phyloP scores from a whole-genome alignment of 2,329 filamentous ascomycete genomes.

The Corinectria fuckeliana region DNA sequence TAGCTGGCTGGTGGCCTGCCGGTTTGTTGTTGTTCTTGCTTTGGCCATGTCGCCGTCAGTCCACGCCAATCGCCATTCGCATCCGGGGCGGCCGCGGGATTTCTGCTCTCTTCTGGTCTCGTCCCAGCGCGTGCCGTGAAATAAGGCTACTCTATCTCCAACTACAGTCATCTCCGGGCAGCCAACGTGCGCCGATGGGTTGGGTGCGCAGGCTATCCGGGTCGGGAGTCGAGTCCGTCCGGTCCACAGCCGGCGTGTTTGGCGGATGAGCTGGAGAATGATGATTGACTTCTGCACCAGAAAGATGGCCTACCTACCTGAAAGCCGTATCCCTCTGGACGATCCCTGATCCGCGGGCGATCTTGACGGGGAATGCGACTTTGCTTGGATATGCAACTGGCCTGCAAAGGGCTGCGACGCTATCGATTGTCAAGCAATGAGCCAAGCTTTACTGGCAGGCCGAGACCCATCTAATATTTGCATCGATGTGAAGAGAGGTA shows the following conservation, averaged over 20 bases:
- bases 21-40: not conserved
- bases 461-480: not conserved
- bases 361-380: not conserved
- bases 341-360: not conserved
- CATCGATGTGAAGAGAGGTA: not conserved
- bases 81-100: constrained; percentile 13
- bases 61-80: constrained; percentile 9
- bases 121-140: constrained; percentile 2
- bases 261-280: not conserved
- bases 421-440: not conserved
- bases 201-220: not conserved
- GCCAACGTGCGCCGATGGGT: constrained; percentile 2
- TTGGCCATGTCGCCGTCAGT: not conserved
- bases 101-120: not conserved
- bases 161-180: constrained; percentile 14
- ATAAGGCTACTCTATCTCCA: constrained; percentile 14
- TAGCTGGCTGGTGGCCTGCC: not conserved
- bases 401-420: not conserved
- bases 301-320: not conserved
- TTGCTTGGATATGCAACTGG: not conserved
- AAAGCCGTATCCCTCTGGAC: not conserved
- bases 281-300: not conserved
- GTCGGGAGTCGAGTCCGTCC: not conserved
- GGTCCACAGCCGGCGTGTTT: not conserved
- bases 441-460: constrained; percentile 2